Base-by-base conservation (phyloP, 2,329 filamentous ascomycete genomes). In the Talaromyces sp. region DNA sequence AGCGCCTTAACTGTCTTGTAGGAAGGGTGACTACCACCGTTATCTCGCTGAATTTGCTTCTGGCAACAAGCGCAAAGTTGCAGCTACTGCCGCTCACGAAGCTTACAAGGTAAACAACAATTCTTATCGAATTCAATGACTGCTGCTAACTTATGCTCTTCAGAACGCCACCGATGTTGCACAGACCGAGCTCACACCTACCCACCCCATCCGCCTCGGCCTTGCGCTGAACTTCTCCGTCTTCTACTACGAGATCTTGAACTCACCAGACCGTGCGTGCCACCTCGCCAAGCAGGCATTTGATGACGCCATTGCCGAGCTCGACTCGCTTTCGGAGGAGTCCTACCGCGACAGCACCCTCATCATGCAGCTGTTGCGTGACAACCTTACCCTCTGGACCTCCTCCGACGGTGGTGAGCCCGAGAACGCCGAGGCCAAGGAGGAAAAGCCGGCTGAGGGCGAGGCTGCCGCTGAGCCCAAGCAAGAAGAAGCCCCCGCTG, bases 1-100 rank as follows among this genome's bases (percentile, higher is more conserved):
- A n/a, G n/a, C n/a, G n/a, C n/a, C n/a, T n/a, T n/a, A n/a, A n/a
- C n/a, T n/a, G n/a, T n/a, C 62, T 66, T 67, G 76, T 69, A 96
- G 93, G 93, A 97, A 96, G 91, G 93, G 93, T 80, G 93, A 97
- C 82, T 97, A 97, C 86, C 92, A 97, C 88, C 92, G 93, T 77
- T 97, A 97, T 83, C 90, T 97, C 65, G 93, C 93, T 76, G 93
- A 97, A 85, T 97, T 97, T 78, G 93, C 92, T 73, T 84, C 90
- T 77, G 91, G 92, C 73, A 92, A 97, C 77, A 91, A 91, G 84
- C 92, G 93, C 83, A 96, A 96, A 89, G 87, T 86, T 71, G 93
- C 93, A 67, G 92, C 93, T 81, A 90, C 93, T 80, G 89, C 91
- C 82, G 95, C 93, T 58, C 91, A 96, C 71, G 93, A 98, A 82